Conservation (phyloP, 106 monocot species). For the Platanthera guangdongensis region DNA sequence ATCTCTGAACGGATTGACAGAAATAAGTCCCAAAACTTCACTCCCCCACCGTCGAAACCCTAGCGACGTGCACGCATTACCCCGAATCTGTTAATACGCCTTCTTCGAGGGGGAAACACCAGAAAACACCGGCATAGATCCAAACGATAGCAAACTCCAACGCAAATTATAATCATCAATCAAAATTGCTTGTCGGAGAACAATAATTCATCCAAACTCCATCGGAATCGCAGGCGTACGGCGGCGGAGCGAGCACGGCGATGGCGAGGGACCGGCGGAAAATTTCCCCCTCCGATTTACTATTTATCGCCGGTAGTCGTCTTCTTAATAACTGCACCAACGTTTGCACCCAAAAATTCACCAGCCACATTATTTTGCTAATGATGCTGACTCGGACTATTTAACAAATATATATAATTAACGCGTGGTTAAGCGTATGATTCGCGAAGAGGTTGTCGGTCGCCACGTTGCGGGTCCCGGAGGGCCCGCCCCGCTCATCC, state of each 20-base stretch:
- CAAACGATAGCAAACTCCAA: background rate
- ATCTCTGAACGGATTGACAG: background rate
- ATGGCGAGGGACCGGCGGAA: background rate
- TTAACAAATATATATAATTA: background rate
- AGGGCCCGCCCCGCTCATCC: no score
- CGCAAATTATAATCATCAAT: background rate
- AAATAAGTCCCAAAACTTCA: background rate
- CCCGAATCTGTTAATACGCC: background rate
- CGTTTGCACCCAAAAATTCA: background rate
- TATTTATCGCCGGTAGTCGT: background rate
- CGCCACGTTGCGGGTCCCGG: background rate
- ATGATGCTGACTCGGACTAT: background rate
- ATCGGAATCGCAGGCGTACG: background rate
- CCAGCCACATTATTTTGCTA: background rate
- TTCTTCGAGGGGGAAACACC: background rate
- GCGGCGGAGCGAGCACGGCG: background rate
- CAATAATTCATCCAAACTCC: background rate
- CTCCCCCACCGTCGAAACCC: background rate
- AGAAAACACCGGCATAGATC: background rate
- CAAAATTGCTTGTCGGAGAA: background rate
- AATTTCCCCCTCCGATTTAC: background rate
- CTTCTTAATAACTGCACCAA: background rate
- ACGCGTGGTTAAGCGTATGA: background rate
- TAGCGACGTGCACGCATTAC: background rate
- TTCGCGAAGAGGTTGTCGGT: background rate